A percentile compares a stretch with the other conserved stretches of the same genome.
These are phyloP conservation scores for Linnemannia exigua DNA, from an alignment of 192 early-diverging fungal species.

Conservation along the genomic window DNA sequence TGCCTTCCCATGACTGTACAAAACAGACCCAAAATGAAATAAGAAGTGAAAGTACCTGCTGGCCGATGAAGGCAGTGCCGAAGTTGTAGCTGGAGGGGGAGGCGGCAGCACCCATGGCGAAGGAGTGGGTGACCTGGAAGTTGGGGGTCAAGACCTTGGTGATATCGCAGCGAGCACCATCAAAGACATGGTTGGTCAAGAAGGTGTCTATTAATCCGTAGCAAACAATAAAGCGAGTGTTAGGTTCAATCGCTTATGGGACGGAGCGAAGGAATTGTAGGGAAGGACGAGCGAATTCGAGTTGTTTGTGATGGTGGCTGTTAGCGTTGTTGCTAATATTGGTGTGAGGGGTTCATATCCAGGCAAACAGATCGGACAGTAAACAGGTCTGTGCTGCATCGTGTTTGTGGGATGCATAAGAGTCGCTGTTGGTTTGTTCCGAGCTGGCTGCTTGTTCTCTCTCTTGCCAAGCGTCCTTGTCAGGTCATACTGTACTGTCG, in stretches of 20 bases:
- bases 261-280: background rate
- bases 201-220: constrained; percentile 71
- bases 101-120: constrained; percentile 86
- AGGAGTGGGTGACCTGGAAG: constrained; percentile 95
- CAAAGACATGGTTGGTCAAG: constrained; percentile 89
- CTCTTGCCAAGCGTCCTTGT: background rate
- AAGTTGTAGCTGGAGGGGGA: constrained; percentile 93
- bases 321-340: background rate
- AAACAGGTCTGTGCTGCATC: background rate
- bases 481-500: background rate
- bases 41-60: constrained; percentile 63
- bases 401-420: background rate
- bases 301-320: background rate
- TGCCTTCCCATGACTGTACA: background rate
- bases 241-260: background rate
- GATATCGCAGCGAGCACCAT: constrained; percentile 95
- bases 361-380: background rate
- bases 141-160: constrained; percentile 91
- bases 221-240: background rate
- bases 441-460: background rate
- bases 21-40: background rate
- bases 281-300: too few relatives aligned
- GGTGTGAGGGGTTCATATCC: background rate
- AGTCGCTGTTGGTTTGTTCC: background rate
- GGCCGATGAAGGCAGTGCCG: constrained; percentile 86